Base-by-base conservation (phyloP, 768 basidiomycete species). In the Filobasidium wieringae region DNA sequence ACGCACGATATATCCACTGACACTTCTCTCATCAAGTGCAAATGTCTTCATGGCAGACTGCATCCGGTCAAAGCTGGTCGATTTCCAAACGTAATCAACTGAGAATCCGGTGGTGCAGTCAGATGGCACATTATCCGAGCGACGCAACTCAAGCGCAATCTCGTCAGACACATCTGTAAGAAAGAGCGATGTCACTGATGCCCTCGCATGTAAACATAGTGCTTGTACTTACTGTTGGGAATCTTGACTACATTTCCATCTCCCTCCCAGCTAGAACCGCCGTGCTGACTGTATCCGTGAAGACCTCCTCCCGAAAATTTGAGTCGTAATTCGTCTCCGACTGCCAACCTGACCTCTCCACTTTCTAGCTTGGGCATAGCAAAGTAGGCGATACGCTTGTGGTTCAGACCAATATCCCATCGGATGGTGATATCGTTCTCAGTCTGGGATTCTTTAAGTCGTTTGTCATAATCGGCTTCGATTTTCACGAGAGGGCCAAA, bases 1-100 rank as follows among this genome's bases (percentile, higher is more conserved):
- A 12, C 6, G 77, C 72, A 90, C 88, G 60, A 99, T 99, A 64
- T 96, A 99, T 11, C 93, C 95, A 69, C 88, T 92, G 65, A 99
- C 95, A 71, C 91, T 95, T 79, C 96, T 95, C 75, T 99, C 95
- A 66, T 99, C 95, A 17, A 99, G 87, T 7, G 95, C 95, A 70
- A 99, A 99, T 0, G 92, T 97, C 80, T 96, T 97, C 93, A 99
- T 97, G 0, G 95, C 93, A 32, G 90, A 80, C 71, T 99, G 95
- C 95, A 99, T 99, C 50, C 95, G 81, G 73, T 99, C 95, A 68
- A 99, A 99, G 73, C 93, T 97, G 1, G 95, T 99, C 4, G 91
- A 92, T 75, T 99, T 99, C 95, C 95, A 99, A 4, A 99, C 93
- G 68, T 97, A 99, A 73, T 99, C 95, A n/a, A 86, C 95, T 0